Base-by-base conservation (phyloP, 164 flowering plant species). In the Euptelea pleiosperma region DNA sequence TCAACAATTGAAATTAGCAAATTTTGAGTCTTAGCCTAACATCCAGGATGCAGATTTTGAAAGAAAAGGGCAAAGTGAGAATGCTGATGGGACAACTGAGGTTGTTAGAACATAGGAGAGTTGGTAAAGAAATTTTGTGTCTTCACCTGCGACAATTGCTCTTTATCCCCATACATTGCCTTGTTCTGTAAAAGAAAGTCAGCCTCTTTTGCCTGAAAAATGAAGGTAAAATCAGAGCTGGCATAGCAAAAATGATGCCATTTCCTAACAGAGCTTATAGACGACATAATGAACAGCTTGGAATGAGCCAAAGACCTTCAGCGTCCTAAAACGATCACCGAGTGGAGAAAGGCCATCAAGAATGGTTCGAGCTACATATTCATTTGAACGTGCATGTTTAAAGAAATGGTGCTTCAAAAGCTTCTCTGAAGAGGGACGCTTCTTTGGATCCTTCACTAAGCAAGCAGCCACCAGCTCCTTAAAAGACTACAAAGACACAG, bases 391-490 rank as follows among this genome's bases (percentile, higher is more conserved):
- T 22, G 91, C 89, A 68, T 82, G 80, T 65, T 85, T 93, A 63
- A 93, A 93, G 64, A 93, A 93, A 52, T 39, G 72, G 63, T 90
- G 99, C 80, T 85, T 93, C 71, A 90, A 62, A 64, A 93, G 92
- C 77, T 86, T 93, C 57, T 90, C 95, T 50, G 99, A 70, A 21
- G 86, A 60, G 8, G 97, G 99, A 21, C 97, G 89, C 57, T 93
- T 93, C 75, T 82, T 86, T 37, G 96, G 99, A 74, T 93, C 97
- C 77, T 93, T 93, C 57, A 88, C 97, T 68, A 93, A 77, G 86
- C 99, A 93, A 53, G 85, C 72, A 64, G 95, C 91, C 12, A 93
- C 91, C 83, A 93, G 19, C 63, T 90, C 96, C 70, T 83, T 93
- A 62, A 91, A 91, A 37, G 91, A 82, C 99, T 93, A 73, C 34